These are phyloP conservation scores for Jatropha multifida DNA, from an alignment of 441 rosid genomes.

Conservation along the genomic window DNA sequence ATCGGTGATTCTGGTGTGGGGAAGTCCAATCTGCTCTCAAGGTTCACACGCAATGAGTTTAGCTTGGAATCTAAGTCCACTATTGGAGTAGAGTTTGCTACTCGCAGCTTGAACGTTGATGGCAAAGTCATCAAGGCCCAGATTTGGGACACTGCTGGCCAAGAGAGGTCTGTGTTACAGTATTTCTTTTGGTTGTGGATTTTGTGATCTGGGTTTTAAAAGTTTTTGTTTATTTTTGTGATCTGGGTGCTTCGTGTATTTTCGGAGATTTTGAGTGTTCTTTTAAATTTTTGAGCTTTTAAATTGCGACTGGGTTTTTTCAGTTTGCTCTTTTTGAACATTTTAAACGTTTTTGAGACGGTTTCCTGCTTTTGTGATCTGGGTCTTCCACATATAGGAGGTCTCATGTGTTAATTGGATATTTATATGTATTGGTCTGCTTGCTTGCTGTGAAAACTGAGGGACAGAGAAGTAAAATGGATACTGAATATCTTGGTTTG, in stretches of 20 bases:
- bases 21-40: constrained; percentile 32
- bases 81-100: constrained; percentile 35
- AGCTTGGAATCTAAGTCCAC: constrained; percentile 37
- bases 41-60: constrained; percentile 34
- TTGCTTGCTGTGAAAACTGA: background rate
- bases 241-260: constrained; percentile 2
- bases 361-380: constrained; percentile 3
- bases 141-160: constrained; percentile 97
- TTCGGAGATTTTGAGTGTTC: background rate
- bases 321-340: background rate
- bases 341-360: background rate
- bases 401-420: background rate
- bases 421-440: background rate
- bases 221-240: constrained; percentile 4
- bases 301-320: background rate
- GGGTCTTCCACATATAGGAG: background rate
- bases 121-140: constrained; percentile 64
- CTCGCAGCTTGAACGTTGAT: constrained; percentile 33
- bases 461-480: constrained; percentile 3
- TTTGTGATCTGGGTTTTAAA: constrained; percentile 12
- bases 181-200: background rate
- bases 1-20: constrained; percentile 31
- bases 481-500: constrained; percentile 6
- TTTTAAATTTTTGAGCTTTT: background rate
- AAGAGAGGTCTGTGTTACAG: constrained; percentile 50